Evolutionary conservation across 192 early-diverging fungal species (phyloP), one percentile per base, ranked within the genome.

Genomic region (Chytriomyces hyalinus): DNA sequence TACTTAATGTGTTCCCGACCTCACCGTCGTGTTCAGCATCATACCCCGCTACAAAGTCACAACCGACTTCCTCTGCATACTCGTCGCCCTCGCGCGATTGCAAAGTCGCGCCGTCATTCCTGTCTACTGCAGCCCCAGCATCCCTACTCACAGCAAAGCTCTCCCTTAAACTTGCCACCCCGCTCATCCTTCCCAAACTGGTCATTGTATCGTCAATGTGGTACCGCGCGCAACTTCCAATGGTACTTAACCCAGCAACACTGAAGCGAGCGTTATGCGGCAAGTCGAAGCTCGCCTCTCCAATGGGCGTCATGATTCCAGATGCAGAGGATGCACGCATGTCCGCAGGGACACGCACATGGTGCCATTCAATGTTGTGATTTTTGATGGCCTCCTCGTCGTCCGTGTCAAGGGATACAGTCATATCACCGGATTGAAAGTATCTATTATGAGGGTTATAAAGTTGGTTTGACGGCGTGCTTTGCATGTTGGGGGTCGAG

Each of bases 221-320:
- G 53, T 75, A 61, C 9, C 50, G 71, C n/a, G 24, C 46, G 26
- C 17, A 8, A 68, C 72, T 70, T 36, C 36, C 36, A 64, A 84
- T 84, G 26, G 83, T 84, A 75, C 80, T 81, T 5, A 84, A 44
- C 22, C 46, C 75, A 36, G 77, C 67, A 44, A 75, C 72, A 24
- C 48, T 72, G 17, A 45, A 20, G 10, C 61, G 28, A 28, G 17
- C 22, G 63, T 60, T 50, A 15, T 69, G 36, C 65, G 46, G 13
- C 36, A 44, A 70, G 51, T 81, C 79, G 60, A 76, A 76, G 13
- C 48, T 62, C 8, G 57, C 66, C 68, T 85, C 84, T 24, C 80
- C 77, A 73, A 86, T 84, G 43, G 84, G 84, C 6, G 84, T 86
- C 84, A 86, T 86, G 60, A 70, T 17, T 17, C 36, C 80, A 7